Evolutionary conservation across 345 rosid genomes (phyloP), one percentile per base, ranked within the genome.

Genomic region (Euphorbia peplus): DNA sequence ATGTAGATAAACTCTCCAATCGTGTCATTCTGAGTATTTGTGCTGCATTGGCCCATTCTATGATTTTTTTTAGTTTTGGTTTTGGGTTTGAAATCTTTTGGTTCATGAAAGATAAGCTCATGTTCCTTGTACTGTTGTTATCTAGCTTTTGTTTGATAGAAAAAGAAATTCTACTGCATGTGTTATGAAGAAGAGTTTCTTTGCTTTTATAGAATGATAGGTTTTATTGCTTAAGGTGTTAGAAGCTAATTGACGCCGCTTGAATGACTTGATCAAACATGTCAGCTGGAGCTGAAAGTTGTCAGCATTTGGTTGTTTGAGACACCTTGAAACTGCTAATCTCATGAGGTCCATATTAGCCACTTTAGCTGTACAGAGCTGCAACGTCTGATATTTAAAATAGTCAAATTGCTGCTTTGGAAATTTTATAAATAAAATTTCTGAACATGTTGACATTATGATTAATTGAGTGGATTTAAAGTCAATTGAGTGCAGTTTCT

Each of bases 401-500:
- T 60, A 60, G 15, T 60, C 25, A 26, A 29, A 57, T 62, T 62
- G 29, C 16, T 3, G 7, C 19, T 22, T 39, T 21, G 3, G 8
- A 22, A 21, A 42, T 46, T 37, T 39, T 0, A 29, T 58, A 3
- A 29, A 9, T 13, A 15, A 26, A 28, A 9, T 26, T 28, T 10
- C 8, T 28, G 3, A 1, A 14, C n/a, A n/a, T n/a, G n/a, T n/a
- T n/a, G n/a, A n/a, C n/a, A n/a, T n/a, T n/a, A n/a, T n/a, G n/a
- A n/a, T n/a, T n/a, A n/a, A n/a, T n/a, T n/a, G n/a, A n/a, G n/a
- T n/a, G 42, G 25, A 68, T 28, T 18, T 37, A 16, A 14, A 7
- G 11, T 14, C 68, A 47, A 22, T 15, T 54, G 48, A 67, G 24
- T 79, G 8, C 39, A 48, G 48, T 64, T 7, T 24, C 8, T 42